These are phyloP conservation scores for Meira nashicola DNA, from an alignment of 1,284 basidiomycete genomes.

Conservation along the genomic window DNA sequence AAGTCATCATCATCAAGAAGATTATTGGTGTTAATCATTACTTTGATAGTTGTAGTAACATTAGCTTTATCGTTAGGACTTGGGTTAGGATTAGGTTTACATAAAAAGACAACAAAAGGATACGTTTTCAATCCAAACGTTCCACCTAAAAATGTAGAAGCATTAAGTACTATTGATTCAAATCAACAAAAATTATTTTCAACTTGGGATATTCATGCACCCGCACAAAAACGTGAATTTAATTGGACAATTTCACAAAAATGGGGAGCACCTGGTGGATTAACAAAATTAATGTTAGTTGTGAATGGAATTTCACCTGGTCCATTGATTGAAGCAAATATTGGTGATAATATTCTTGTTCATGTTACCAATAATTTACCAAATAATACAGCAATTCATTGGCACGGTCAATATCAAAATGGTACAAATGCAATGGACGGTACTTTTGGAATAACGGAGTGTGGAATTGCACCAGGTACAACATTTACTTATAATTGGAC, in stretches of 20 bases:
- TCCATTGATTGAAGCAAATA: slow-evolving; percentile 19
- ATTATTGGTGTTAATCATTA: too few species aligned
- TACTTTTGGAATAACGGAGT: slow-evolving; percentile 36
- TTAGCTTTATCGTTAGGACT: too few species aligned
- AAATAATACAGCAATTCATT: slow-evolving; percentile 28
- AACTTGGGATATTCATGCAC: slow-evolving; percentile 27
- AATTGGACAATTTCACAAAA: slow-evolving; percentile 33
- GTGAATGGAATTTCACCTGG: slow-evolving; percentile 18
- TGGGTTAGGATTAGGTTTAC: too few species aligned
- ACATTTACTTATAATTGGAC: slow-evolving; percentile 27
- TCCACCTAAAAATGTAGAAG: too few species aligned
- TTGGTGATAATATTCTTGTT: slow-evolving; percentile 20
- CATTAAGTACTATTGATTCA: too few species aligned
- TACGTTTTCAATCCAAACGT: too few species aligned
- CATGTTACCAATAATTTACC: slow-evolving; percentile 18
- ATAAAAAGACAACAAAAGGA: too few species aligned
- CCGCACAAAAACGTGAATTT: slow-evolving; percentile 29
- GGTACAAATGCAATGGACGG: slow-evolving; percentile 34
- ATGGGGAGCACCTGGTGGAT: slow-evolving; percentile 20
- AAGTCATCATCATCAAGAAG: too few species aligned
- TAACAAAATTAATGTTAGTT: slow-evolving; percentile 14
- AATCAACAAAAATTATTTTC: slow-evolving; percentile 17
- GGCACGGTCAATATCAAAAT: slow-evolving; percentile 30
- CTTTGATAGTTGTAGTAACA: too few species aligned
- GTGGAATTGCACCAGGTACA: slow-evolving; percentile 39